Conservation (phyloP, 2,329 filamentous ascomycete genomes). For the Paraphoma chrysanthemicola region DNA sequence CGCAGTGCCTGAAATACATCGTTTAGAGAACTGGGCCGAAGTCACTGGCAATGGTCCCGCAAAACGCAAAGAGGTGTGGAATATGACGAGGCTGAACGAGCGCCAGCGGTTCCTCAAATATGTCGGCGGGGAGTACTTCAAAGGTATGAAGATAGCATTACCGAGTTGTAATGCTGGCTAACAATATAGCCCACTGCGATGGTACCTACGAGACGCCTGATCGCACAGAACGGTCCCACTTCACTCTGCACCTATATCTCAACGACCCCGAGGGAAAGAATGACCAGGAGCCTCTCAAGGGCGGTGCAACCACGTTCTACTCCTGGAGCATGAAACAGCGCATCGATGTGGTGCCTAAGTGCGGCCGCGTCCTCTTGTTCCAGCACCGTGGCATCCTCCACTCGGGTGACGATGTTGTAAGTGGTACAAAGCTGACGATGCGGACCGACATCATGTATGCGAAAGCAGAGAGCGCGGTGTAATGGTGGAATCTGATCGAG, state of each 20-base stretch:
- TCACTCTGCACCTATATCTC: constrained; percentile 64
- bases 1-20: constrained; percentile 57
- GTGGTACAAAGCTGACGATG: constrained; percentile 63
- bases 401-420: constrained; percentile 61
- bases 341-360: constrained; percentile 57
- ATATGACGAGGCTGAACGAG: constrained; percentile 67
- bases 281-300: constrained; percentile 49
- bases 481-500: background rate
- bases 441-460: constrained; percentile 64
- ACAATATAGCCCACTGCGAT: constrained; percentile 68
- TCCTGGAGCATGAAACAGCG: constrained; percentile 37
- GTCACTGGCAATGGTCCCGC: constrained; percentile 56
- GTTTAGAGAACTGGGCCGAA: constrained; percentile 43
- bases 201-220: constrained; percentile 66
- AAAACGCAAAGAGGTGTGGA: constrained; percentile 53
- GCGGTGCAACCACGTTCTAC: constrained; percentile 63
- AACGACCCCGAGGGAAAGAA: constrained; percentile 50
- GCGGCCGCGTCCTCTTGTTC: constrained; percentile 62
- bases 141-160: constrained; percentile 41
- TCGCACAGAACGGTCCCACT: constrained; percentile 58
- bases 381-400: constrained; percentile 62
- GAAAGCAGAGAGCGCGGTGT: constrained; percentile 26
- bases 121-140: constrained; percentile 74
- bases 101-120: constrained; percentile 80
- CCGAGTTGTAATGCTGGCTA: constrained; percentile 4